Evolutionary conservation across 2,329 filamentous ascomycete species (phyloP).

Genomic region (Aspergillus vadensis): DNA sequence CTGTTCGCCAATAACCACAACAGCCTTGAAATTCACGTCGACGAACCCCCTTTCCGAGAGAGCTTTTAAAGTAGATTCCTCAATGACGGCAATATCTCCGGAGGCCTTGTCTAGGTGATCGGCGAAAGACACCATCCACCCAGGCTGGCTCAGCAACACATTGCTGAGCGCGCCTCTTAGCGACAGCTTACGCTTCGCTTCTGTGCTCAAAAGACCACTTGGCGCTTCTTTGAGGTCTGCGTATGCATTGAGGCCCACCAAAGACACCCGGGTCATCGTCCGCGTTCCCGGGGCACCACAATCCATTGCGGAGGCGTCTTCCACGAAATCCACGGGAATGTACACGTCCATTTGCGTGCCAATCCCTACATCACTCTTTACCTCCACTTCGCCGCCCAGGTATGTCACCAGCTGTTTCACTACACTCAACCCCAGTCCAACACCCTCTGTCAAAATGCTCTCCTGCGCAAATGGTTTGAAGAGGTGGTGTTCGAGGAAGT

Average conservation of each 20-base stretch:
- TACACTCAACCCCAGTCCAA: slow-evolving; percentile 65
- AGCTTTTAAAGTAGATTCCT: slow-evolving; percentile 27
- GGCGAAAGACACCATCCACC: slow-evolving; percentile 29
- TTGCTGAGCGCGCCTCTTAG: slow-evolving; percentile 30
- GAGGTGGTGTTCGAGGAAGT: slow-evolving; percentile 60
- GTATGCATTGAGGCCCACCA: slow-evolving; percentile 32
- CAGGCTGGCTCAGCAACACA: slow-evolving; percentile 24
- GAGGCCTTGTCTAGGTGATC: slow-evolving; percentile 24
- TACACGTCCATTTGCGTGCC: slow-evolving; percentile 35
- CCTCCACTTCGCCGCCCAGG: slow-evolving; percentile 58
- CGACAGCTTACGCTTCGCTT: slow-evolving; percentile 34
- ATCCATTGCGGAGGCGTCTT: background rate
- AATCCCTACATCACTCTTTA: slow-evolving; percentile 46
- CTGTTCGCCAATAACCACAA: slow-evolving; percentile 26
- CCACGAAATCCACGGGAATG: slow-evolving; percentile 25
- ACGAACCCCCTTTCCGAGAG: slow-evolving; percentile 12
- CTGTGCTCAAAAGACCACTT: slow-evolving; percentile 24
- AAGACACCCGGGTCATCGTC: slow-evolving; percentile 24
- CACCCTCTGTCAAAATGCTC: slow-evolving; percentile 58
- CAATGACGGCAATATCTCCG: slow-evolving; percentile 33
- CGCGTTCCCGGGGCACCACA: background rate
- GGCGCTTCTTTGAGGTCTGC: slow-evolving; percentile 25
- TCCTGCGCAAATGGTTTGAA: slow-evolving; percentile 67
- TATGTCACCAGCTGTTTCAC: slow-evolving; percentile 60
- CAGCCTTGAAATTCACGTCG: slow-evolving; percentile 18